Conservation (phyloP, 805 yeast species). For the Lipomyces sp. region DNA sequence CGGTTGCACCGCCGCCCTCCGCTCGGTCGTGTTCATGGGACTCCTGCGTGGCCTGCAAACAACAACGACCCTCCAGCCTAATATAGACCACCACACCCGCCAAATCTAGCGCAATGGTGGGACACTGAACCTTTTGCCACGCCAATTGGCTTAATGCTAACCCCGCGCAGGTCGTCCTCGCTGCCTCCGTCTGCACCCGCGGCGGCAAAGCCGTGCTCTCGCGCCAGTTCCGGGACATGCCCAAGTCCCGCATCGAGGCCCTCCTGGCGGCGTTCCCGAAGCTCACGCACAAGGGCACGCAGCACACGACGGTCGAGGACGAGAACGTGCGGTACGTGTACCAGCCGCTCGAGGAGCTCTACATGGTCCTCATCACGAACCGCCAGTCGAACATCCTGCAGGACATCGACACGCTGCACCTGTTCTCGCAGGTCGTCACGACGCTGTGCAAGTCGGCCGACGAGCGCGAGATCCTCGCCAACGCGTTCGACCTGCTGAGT, state of each 20-base stretch:
- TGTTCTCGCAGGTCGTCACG: slow-evolving; percentile 78
- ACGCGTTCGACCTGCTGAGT: slow-evolving; percentile 82
- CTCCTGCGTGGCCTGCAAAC: too few species aligned
- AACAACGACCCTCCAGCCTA: too few species aligned
- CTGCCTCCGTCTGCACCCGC: slow-evolving; percentile 91
- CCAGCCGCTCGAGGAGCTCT: slow-evolving; percentile 92
- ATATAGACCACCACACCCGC: too few species aligned
- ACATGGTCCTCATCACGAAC: slow-evolving; percentile 86
- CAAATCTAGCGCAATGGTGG: too few species aligned
- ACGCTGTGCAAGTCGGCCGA: slow-evolving; percentile 67
- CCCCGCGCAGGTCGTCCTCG: slow-evolving; percentile 45
- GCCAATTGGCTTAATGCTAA: too few species aligned
- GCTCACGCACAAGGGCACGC: slow-evolving; percentile 66
- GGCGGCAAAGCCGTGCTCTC: slow-evolving; percentile 87
- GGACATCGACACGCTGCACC: slow-evolving; percentile 86
- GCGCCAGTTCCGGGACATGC: slow-evolving; percentile 83
- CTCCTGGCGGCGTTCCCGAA: slow-evolving; percentile 82
- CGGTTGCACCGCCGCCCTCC: too few species aligned
- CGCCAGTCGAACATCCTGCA: slow-evolving; percentile 87
- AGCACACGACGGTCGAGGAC: slow-evolving; percentile 92
- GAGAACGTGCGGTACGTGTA: slow-evolving; percentile 88
- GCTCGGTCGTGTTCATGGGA: too few species aligned
- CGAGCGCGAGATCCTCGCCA: slow-evolving; percentile 76
- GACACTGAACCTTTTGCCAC: too few species aligned
- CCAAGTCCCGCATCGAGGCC: slow-evolving; percentile 81